Evolutionary conservation across 139 green algal genomes (phyloP).

Genomic region (Picochlorum costavermella): DNA sequence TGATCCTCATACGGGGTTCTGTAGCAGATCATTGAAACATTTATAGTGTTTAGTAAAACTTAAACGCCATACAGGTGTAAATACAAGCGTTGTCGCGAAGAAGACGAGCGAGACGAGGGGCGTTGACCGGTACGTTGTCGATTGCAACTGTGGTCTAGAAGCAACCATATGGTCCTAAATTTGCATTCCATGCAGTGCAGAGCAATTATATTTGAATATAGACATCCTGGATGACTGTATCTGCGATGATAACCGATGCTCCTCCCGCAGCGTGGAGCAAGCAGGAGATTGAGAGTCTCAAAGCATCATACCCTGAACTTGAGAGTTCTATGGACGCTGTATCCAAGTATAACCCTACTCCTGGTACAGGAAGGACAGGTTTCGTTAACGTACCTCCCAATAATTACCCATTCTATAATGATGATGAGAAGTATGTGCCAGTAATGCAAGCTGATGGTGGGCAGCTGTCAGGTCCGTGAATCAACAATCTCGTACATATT

Average conservation of each 20-base stretch:
- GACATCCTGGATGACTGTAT: not conserved
- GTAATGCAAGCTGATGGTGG: slow-evolving; percentile 75
- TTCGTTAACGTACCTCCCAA: slow-evolving; percentile 71
- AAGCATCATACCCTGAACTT: slow-evolving; percentile 10
- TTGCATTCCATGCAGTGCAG: too few relatives aligned
- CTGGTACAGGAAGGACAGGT: slow-evolving; percentile 64
- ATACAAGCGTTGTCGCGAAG: too few relatives aligned
- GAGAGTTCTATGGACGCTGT: slow-evolving; percentile 2
- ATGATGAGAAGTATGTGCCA: slow-evolving; percentile 72
- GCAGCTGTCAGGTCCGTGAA: slow-evolving; percentile 64
- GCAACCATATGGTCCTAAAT: too few relatives aligned
- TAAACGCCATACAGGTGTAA: too few relatives aligned
- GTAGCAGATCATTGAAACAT: too few relatives aligned
- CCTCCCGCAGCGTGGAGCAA: slow-evolving; percentile 8
- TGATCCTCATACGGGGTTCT: too few relatives aligned
- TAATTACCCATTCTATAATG: slow-evolving; percentile 84
- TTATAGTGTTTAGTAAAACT: too few relatives aligned
- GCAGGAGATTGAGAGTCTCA: slow-evolving; percentile 13
- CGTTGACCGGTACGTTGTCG: too few relatives aligned
- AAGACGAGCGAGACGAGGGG: too few relatives aligned
- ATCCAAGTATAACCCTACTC: slow-evolving; percentile 65
- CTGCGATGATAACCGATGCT: not conserved
- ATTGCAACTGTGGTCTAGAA: too few relatives aligned
- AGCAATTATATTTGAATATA: not conserved
- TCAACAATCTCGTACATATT: not conserved